Evolutionary conservation across 148 eudicot genomes (phyloP).

Genomic region (Amaranthus hypochondriacus): DNA sequence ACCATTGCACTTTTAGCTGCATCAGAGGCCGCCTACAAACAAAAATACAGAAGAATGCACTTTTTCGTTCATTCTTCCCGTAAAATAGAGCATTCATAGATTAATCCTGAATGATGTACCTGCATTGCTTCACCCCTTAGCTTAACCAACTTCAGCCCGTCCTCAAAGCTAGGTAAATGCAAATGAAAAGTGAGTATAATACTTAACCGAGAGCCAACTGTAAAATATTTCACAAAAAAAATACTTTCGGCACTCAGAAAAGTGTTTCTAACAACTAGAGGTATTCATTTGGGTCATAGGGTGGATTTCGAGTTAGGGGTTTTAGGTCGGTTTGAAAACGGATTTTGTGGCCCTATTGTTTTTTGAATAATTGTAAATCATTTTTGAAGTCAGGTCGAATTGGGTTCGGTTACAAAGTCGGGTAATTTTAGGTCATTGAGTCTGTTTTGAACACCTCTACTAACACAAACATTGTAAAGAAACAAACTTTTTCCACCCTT

Average conservation of each 20-base stretch:
- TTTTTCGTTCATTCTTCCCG: neutral
- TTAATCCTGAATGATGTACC: constrained; percentile 29
- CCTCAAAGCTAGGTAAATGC: constrained; percentile 65
- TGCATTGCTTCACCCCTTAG: constrained; percentile 94
- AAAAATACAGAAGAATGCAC: neutral
- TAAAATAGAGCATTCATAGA: constrained; percentile 7
- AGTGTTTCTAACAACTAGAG: neutral
- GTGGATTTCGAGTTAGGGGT: no score
- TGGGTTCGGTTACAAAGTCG: no score
- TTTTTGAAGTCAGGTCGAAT: no score
- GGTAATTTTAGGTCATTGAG: no score
- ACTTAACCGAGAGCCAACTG: neutral
- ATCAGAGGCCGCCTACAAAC: constrained; percentile 71
- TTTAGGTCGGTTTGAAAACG: no score
- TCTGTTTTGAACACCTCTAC: no score
- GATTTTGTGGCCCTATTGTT: no score
- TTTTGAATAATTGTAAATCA: no score
- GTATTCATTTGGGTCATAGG: no score
- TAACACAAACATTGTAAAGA: no score
- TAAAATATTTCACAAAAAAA: neutral
- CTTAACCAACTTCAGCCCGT: constrained; percentile 93
- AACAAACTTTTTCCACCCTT: neutral
- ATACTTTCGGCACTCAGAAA: neutral
- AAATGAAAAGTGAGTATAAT: neutral
- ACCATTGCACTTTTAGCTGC: constrained; percentile 87